A percentile compares a stretch with the other conserved stretches of the same genome.
Conservation (phyloP, 345 rosid species). For the Carallia pectinifolia region DNA sequence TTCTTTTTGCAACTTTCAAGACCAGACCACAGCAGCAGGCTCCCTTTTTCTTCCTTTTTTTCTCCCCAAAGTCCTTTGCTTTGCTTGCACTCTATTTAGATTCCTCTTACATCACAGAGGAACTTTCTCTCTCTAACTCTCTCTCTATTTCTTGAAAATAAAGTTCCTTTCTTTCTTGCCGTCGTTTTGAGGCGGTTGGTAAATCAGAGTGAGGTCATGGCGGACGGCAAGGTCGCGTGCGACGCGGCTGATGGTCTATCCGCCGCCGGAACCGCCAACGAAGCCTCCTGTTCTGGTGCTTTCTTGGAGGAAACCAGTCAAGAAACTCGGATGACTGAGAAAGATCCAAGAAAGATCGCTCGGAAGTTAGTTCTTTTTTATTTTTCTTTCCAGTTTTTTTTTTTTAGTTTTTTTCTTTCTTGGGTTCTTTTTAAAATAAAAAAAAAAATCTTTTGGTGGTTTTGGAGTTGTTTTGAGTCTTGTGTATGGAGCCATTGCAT, state of each 20-base stretch:
- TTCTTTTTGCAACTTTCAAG: no score
- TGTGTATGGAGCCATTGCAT: background rate
- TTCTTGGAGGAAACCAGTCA: background rate
- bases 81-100: no score
- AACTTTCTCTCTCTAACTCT: no score
- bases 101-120: no score
- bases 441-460: background rate
- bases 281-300: background rate
- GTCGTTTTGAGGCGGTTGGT: background rate
- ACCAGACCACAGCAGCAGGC: no score
- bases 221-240: background rate
- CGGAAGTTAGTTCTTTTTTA: conserved; percentile 29
- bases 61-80: no score
- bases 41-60: background rate
- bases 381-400: conserved; percentile 1
- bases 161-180: background rate
- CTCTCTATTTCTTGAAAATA: no score
- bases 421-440: background rate
- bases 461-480: background rate
- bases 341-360: conserved; percentile 64
- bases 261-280: background rate
- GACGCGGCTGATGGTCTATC: background rate
- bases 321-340: conserved; percentile 17
- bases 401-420: background rate
- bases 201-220: background rate